A percentile compares a stretch with the other conserved stretches of the same genome.
These are phyloP conservation scores for Aristolochia contorta DNA, from an alignment of 164 flowering plant species.

Conservation along the genomic window DNA sequence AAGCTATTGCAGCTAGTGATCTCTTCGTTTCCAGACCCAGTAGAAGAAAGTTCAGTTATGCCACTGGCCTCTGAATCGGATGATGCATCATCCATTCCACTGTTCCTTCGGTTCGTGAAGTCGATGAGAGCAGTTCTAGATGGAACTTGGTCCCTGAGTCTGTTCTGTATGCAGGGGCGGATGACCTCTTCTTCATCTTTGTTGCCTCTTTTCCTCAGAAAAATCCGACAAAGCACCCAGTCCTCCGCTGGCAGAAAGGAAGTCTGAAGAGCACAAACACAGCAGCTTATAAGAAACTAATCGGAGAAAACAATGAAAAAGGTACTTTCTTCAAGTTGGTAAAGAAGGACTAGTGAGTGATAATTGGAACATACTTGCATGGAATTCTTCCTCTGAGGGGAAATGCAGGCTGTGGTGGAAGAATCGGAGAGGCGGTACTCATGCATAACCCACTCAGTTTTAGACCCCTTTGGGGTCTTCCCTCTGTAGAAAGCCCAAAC, in stretches of 20 bases:
- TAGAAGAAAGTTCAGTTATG: conserved; percentile 5
- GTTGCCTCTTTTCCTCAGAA: conserved; percentile 10
- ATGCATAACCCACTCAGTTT: conserved; percentile 23
- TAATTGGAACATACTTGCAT: conserved; percentile 16
- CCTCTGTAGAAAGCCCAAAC: conserved; percentile 17
- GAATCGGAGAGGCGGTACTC: conserved; percentile 19
- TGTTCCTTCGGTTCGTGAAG: neutral
- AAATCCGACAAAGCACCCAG: conserved; percentile 19
- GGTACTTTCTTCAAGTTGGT: neutral
- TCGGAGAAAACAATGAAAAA: neutral
- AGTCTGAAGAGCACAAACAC: neutral
- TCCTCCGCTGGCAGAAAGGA: conserved; percentile 8
- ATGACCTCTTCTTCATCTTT: conserved; percentile 4
- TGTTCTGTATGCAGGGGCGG: neutral
- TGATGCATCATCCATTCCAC: neutral
- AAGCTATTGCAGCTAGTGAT: neutral
- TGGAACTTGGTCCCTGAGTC: neutral
- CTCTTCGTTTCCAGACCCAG: neutral
- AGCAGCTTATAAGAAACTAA: neutral
- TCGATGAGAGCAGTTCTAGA: neutral
- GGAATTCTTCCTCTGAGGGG: conserved; percentile 10
- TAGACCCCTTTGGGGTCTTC: conserved; percentile 17
- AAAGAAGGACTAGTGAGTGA: neutral
- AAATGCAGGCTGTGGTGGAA: conserved; percentile 3
- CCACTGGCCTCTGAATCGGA: neutral